Evolutionary conservation across 768 basidiomycete genomes (phyloP).

Genomic region (Zangia roseola): DNA sequence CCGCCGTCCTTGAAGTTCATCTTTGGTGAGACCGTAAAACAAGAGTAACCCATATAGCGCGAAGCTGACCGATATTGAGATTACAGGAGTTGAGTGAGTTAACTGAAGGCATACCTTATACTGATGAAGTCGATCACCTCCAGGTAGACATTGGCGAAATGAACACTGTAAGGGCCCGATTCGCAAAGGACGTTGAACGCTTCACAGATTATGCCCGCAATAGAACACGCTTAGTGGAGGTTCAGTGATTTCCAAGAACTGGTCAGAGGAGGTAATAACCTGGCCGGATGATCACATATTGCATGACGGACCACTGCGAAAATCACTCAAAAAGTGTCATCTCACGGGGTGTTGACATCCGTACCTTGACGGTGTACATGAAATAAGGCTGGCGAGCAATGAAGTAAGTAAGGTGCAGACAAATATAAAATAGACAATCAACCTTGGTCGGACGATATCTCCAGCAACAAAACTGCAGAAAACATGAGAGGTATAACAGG

Average conservation of each 20-base stretch:
- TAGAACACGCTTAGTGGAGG: constrained; percentile 37
- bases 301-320: constrained; percentile 77
- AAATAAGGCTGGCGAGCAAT: constrained; percentile 63
- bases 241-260: constrained; percentile 5
- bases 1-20: constrained; percentile 72
- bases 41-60: constrained; percentile 84
- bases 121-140: constrained; percentile 75
- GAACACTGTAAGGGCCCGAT: constrained; percentile 53
- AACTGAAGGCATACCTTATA: constrained; percentile 55
- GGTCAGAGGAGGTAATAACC: constrained; percentile 22
- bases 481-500: background rate
- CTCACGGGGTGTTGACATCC: constrained; percentile 1
- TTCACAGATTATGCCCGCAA: constrained; percentile 79
- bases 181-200: constrained; percentile 67
- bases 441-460: constrained; percentile 81
- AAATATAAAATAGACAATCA: background rate
- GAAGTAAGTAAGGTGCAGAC: constrained; percentile 5
- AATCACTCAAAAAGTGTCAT: background rate
- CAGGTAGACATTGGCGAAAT: constrained; percentile 69
- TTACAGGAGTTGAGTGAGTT: background rate
- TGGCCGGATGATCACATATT: constrained; percentile 80
- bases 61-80: constrained; percentile 43
- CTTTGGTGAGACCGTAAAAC: constrained; percentile 79
- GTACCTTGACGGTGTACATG: constrained; percentile 82
- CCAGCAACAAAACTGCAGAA: constrained; percentile 71